Percentiles rank a stretch among this genome's conserved stretches.
Conservation (phyloP, 2,329 filamentous ascomycete species). For the Parasarocladium wereldwijsianum region DNA sequence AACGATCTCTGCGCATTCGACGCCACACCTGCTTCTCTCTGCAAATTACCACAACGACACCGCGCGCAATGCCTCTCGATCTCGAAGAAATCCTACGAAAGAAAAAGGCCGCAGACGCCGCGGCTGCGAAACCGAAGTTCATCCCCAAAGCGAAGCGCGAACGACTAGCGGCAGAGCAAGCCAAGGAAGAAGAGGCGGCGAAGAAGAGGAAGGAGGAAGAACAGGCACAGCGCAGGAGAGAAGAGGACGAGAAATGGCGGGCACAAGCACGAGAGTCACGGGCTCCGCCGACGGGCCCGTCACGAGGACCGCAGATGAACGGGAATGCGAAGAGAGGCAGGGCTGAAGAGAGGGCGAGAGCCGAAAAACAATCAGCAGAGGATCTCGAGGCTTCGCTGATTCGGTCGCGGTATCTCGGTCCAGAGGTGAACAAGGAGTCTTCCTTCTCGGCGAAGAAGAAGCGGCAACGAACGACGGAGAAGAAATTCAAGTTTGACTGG, state of each 20-base stretch:
- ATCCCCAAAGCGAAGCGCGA: constrained; percentile 73
- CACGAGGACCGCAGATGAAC: neutral
- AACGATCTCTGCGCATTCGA: neutral
- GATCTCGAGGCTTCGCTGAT: constrained; percentile 61
- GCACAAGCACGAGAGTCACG: neutral
- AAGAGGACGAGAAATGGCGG: constrained; percentile 37
- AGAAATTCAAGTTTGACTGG: constrained; percentile 99
- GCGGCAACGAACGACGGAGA: constrained; percentile 77
- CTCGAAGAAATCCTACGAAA: constrained; percentile 75
- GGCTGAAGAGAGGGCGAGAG: neutral
- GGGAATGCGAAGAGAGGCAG: neutral
- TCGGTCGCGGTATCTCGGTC: constrained; percentile 78
- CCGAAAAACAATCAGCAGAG: constrained; percentile 30
- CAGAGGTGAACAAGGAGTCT: constrained; percentile 65
- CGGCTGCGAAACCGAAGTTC: constrained; percentile 77
- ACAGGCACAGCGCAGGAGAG: constrained; percentile 56
- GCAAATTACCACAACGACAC: neutral
- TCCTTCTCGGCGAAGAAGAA: constrained; percentile 96
- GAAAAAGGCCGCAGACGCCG: constrained; percentile 75
- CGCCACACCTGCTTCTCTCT: neutral
- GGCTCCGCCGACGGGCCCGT: neutral
- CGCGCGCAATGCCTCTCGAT: constrained; percentile 39
- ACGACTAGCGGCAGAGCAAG: constrained; percentile 63
- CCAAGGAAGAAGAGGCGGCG: constrained; percentile 51
- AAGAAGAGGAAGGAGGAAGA: constrained; percentile 32